Conservation (phyloP, 2,329 filamentous ascomycete genomes). For the Magnaporthiopsis rhizophila region DNA sequence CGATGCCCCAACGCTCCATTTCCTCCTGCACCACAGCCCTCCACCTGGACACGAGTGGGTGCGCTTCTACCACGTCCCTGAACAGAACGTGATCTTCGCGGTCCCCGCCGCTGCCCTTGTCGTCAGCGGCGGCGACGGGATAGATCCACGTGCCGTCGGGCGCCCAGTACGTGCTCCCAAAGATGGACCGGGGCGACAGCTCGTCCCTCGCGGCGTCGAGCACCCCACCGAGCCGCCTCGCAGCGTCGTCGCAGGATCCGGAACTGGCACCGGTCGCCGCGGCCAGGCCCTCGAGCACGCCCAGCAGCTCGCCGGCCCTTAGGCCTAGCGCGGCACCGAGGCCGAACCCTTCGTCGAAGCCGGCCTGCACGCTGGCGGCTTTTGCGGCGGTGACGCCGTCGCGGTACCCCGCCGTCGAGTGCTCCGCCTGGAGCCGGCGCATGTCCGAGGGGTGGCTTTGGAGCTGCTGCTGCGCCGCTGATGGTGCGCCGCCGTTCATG, state of each 20-base stretch:
- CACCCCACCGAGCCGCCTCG: slow-evolving; percentile 23
- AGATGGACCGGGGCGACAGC: slow-evolving; percentile 53
- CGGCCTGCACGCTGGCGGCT: slow-evolving; percentile 65
- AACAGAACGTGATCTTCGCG: slow-evolving; percentile 40
- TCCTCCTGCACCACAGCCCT: slow-evolving; percentile 31
- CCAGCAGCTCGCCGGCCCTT: slow-evolving; percentile 65
- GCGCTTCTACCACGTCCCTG: slow-evolving; percentile 54
- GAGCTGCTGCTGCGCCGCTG: slow-evolving; percentile 6
- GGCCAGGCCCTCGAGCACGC: slow-evolving; percentile 65
- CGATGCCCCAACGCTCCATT: slow-evolving; percentile 27
- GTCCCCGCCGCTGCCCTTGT: slow-evolving; percentile 20
- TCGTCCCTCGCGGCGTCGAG: slow-evolving; percentile 47
- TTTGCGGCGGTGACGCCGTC: slow-evolving; percentile 78
- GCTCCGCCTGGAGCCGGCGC: slow-evolving; percentile 63
- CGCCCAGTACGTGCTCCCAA: slow-evolving; percentile 58
- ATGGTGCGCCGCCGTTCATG: not conserved
- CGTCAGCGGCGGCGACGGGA: slow-evolving; percentile 28
- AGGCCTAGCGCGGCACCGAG: slow-evolving; percentile 76
- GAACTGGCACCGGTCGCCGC: slow-evolving; percentile 26
- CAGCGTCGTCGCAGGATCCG: not conserved
- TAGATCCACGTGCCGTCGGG: slow-evolving; percentile 66
- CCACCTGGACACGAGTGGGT: slow-evolving; percentile 63
- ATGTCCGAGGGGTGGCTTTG: slow-evolving; percentile 55
- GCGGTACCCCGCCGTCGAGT: slow-evolving; percentile 76
- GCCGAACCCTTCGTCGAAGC: slow-evolving; percentile 86